Evolutionary conservation across 495 filamentous ascomycete species (phyloP).

Genomic region (Aspergillus panamensis): DNA sequence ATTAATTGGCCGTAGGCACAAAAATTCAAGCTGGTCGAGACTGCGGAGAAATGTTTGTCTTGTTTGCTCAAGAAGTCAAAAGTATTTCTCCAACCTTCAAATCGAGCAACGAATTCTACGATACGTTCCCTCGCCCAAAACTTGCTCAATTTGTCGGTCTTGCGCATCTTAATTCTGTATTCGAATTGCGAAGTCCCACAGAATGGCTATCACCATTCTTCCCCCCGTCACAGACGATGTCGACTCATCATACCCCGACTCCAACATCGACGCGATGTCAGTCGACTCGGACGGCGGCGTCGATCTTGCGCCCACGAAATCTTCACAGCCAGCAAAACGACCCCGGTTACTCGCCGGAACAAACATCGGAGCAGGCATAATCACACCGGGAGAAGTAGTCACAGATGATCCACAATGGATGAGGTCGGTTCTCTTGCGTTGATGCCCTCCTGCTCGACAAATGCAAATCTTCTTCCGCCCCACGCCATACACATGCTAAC

Average conservation of each 20-base stretch:
- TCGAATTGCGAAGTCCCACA: background rate
- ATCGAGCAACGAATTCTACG: background rate
- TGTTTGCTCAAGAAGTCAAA: constrained; percentile 21
- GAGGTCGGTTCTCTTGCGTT: constrained; percentile 52
- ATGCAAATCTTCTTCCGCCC: background rate
- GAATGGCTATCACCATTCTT: constrained; percentile 81
- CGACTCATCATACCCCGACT: constrained; percentile 27
- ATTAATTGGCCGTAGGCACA: too few relatives aligned
- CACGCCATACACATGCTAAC: background rate
- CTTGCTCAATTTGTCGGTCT: background rate
- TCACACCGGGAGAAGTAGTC: constrained; percentile 87
- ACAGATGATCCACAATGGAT: constrained; percentile 96
- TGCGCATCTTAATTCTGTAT: background rate
- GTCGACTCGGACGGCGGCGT: constrained; percentile 62
- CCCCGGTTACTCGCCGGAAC: constrained; percentile 29
- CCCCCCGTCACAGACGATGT: constrained; percentile 52
- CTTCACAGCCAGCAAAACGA: constrained; percentile 42
- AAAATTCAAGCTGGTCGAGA: too few relatives aligned
- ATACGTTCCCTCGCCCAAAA: background rate
- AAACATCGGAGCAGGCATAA: constrained; percentile 49
- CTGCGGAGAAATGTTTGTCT: constrained; percentile 13
- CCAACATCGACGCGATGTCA: constrained; percentile 45
- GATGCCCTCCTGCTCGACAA: background rate
- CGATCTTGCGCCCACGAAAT: constrained; percentile 41
- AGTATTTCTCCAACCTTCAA: constrained; percentile 15